A percentile compares a stretch with the other conserved stretches of the same genome.
Evolutionary conservation across 371 early-diverging fungal species (phyloP).

Genomic region (Mortierella sp.): DNA sequence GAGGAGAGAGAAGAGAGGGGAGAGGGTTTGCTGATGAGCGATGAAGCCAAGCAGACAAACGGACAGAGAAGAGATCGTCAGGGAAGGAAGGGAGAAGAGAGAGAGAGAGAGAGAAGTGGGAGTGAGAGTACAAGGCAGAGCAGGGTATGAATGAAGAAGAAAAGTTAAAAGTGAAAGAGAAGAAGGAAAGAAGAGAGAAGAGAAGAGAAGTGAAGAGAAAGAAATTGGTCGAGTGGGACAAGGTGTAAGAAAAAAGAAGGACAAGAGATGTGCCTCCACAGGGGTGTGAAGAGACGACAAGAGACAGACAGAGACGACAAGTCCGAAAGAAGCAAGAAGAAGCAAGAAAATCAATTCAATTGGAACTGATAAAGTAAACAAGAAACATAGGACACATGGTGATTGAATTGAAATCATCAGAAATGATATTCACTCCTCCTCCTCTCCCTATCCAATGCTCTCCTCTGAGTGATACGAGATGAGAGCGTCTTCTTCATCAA

Average conservation of each 20-base stretch:
- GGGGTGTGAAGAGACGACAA: background rate
- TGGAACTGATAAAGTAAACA: background rate
- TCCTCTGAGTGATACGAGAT: background rate
- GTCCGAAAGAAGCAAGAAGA: background rate
- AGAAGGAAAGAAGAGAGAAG: background rate
- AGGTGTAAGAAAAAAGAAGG: too few species aligned
- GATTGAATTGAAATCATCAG: background rate
- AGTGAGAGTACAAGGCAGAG: background rate
- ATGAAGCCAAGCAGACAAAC: background rate
- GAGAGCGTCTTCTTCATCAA: background rate
- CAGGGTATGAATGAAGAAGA: background rate
- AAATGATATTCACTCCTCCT: background rate
- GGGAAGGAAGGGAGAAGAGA: background rate
- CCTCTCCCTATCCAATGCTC: background rate
- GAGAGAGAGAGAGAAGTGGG: background rate
- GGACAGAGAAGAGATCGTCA: conserved; percentile 1
- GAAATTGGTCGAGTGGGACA: background rate
- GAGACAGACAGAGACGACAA: background rate
- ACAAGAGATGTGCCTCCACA: background rate
- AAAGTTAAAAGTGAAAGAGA: background rate
- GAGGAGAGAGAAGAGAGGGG: background rate
- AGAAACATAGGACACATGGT: background rate
- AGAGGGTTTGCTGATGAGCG: conserved; percentile 2
- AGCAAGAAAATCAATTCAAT: background rate
- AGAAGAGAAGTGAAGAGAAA: background rate